Base-by-base conservation (phyloP, 352 stramenopile genomes). In the Globisporangium polare region DNA sequence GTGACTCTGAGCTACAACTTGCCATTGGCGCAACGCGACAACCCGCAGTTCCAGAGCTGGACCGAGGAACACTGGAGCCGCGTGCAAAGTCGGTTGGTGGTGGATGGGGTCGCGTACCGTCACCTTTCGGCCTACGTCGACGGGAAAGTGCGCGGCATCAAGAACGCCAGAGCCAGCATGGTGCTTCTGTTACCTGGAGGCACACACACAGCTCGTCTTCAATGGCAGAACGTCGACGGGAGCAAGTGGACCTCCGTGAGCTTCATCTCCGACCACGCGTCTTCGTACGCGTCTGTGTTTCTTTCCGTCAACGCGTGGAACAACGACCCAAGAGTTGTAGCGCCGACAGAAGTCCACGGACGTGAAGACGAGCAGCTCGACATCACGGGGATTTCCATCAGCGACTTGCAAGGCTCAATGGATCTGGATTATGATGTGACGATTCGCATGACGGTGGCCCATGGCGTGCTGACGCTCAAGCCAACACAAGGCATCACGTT, bases 191-290 rank as follows among this genome's bases (percentile, higher is more conserved):
- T 93, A 0, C 68, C 71, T 51, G 78, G 67, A 20, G 84, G 84
- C 6, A 84, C 64, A 6, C 84, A 93, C 62, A 84, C 74, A 33
- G 74, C 72, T 15, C 76, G 81, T 47, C 53, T 93, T 2, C 84
- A 91, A 51, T 93, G 84, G 84, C 73, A 93, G 68, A 91, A 89
- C 29, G 72, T 90, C 0, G 81, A 90, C 52, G 78, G 78, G 18
- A 88, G 57, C 57, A 71, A 75, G 31, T 92, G 83, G 83, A 73
- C 63, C 26, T 72, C 75, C 8, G 83, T 92, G 26, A 89, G 73
- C 31, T 90, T 90, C 62, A 75, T 92, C 49, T 89, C 80, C 0
- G 80, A 92, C 35, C 60, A 86, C 56, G 65, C 69, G 10, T 89
- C 78, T 9, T 83, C 84, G 0, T 88, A 90, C 47, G 75, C 76